Evolutionary conservation across 306 rosid genomes (phyloP).

Genomic region (Argentina anserina): DNA sequence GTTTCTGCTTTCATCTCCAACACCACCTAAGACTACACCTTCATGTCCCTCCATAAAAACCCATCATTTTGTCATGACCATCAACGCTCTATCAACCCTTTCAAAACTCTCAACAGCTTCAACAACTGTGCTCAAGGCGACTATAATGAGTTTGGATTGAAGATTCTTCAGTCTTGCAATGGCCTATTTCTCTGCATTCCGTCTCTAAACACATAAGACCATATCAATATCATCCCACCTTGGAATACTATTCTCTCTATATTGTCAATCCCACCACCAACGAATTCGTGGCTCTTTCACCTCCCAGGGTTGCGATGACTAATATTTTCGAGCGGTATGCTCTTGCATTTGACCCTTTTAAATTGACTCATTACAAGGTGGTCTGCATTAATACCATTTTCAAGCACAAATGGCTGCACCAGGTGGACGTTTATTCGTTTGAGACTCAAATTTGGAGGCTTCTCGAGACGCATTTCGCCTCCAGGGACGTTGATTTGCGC

Average conservation of each 20-base stretch:
- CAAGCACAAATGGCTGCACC: not conserved
- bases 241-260: not conserved
- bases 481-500: not conserved
- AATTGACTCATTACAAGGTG: constrained; percentile 9
- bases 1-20: not conserved
- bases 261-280: constrained; percentile 7
- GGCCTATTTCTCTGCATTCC: constrained; percentile 13
- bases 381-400: not conserved
- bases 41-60: not conserved
- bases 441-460: constrained; percentile 16
- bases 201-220: not conserved
- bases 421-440: constrained; percentile 9
- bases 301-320: not conserved
- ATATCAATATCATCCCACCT: no score
- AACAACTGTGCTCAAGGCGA: not conserved
- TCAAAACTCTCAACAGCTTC: not conserved
- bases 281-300: not conserved
- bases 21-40: not conserved
- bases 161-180: constrained; percentile 20
- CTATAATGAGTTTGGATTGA: not conserved
- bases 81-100: not conserved
- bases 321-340: not conserved
- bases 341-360: constrained; percentile 7
- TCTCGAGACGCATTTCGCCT: not conserved
- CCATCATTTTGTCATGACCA: not conserved